Percentiles rank a stretch among this genome's conserved stretches.
Conservation (phyloP, 2,329 filamentous ascomycete species). For the Malbranchea zuffiana region DNA sequence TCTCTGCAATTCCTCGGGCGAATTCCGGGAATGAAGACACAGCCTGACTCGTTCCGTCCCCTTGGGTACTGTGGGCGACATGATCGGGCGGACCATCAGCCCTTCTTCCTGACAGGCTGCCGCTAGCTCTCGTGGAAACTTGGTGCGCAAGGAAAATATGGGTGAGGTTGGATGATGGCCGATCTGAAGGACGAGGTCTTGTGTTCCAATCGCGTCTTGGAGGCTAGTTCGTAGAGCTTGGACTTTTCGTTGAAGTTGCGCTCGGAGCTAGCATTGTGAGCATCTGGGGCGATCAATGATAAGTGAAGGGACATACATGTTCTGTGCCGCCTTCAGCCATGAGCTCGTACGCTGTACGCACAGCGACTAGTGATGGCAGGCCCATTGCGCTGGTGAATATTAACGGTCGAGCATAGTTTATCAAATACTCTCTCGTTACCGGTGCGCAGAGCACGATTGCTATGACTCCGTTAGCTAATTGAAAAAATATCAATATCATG, state of each 20-base stretch:
- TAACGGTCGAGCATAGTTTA: constrained; percentile 65
- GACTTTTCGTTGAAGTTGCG: constrained; percentile 40
- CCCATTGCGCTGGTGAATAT: constrained; percentile 65
- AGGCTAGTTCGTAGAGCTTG: constrained; percentile 38
- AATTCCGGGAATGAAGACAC: constrained; percentile 59
- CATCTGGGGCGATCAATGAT: not conserved
- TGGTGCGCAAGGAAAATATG: constrained; percentile 53
- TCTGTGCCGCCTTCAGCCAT: constrained; percentile 43
- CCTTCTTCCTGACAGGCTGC: constrained; percentile 48
- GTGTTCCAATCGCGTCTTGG: constrained; percentile 23
- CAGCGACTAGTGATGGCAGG: constrained; percentile 49
- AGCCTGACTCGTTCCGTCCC: constrained; percentile 55
- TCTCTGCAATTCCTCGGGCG: constrained; percentile 44
- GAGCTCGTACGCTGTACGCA: constrained; percentile 48
- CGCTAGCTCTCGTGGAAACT: constrained; percentile 48
- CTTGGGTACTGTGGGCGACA: constrained; percentile 55
- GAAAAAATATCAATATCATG: not conserved
- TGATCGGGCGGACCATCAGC: constrained; percentile 53
- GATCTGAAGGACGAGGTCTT: constrained; percentile 27
- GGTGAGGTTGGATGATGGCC: constrained; percentile 44
- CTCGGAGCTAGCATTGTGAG: constrained; percentile 25
- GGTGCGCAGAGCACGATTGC: constrained; percentile 53
- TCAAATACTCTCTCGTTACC: constrained; percentile 51
- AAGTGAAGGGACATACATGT: constrained; percentile 23
- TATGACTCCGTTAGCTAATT: constrained; percentile 23